Percentiles rank a stretch among this genome's conserved stretches.
Evolutionary conservation across 148 eudicot species (phyloP).

Genomic region (Bassia scoparia): DNA sequence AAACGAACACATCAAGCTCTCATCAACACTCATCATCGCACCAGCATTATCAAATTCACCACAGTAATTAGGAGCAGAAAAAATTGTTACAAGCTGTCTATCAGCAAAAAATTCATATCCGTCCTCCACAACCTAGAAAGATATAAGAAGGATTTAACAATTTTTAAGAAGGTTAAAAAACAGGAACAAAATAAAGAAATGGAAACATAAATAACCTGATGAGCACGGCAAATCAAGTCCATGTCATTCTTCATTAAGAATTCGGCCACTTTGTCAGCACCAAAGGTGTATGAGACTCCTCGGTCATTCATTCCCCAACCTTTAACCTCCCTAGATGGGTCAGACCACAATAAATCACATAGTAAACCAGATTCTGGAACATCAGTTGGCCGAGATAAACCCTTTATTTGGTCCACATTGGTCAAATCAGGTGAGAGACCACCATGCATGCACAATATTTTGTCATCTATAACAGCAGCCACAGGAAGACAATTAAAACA

Average conservation of each 20-base stretch:
- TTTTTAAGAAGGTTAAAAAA: background rate
- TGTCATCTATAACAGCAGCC: conserved; percentile 73
- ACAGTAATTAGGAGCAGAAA: conserved; percentile 71
- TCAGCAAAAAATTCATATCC: conserved; percentile 77
- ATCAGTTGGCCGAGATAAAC: conserved; percentile 53
- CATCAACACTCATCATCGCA: conserved; percentile 79
- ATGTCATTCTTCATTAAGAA: conserved; percentile 63
- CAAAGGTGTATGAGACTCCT: conserved; percentile 72
- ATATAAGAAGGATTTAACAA: background rate
- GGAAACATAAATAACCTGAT: conserved; percentile 46
- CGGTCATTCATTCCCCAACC: conserved; percentile 83
- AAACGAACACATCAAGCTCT: conserved; percentile 73
- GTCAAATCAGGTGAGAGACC: conserved; percentile 70
- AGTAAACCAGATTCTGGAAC: conserved; percentile 74
- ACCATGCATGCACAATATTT: conserved; percentile 80
- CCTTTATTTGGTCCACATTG: conserved; percentile 59
- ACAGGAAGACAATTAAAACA: conserved; percentile 79
- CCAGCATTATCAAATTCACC: conserved; percentile 80
- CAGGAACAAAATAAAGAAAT: background rate
- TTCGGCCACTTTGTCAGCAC: conserved; percentile 67
- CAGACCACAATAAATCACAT: conserved; percentile 79
- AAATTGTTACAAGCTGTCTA: conserved; percentile 66
- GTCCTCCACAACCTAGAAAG: conserved; percentile 63
- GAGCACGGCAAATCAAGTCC: conserved; percentile 72
- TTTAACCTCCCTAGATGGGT: conserved; percentile 61